phyloP scores from a whole-genome alignment of 2,329 filamentous ascomycete species.

The Aspergillus fumigatiaffinis region DNA sequence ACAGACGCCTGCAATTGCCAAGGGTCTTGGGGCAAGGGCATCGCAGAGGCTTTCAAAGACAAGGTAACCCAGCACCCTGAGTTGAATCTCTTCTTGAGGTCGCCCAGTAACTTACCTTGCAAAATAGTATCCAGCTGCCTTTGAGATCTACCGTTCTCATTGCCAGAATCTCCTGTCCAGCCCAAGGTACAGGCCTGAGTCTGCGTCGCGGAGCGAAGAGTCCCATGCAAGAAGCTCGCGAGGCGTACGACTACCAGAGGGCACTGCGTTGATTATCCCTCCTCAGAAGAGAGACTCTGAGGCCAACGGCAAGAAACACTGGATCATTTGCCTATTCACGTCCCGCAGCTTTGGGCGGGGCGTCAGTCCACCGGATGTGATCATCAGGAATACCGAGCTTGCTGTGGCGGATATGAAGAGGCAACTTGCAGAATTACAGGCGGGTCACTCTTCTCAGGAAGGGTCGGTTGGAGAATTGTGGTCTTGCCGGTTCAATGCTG shows the following conservation, averaged over 20 bases:
- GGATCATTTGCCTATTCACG: conserved; percentile 59
- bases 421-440: conserved; percentile 35
- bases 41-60: conserved; percentile 49
- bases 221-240: conserved; percentile 3
- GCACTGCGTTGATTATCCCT: conserved; percentile 52
- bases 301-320: conserved; percentile 39
- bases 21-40: conserved; percentile 57
- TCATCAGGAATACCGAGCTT: conserved; percentile 47
- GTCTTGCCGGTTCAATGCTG: conserved; percentile 57
- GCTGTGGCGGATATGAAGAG: conserved; percentile 49
- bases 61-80: conserved; percentile 18
- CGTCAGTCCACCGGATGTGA: conserved; percentile 33
- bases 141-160: conserved; percentile 44
- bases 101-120: conserved; percentile 1
- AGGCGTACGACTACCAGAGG: conserved; percentile 30
- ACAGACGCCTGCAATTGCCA: conserved; percentile 57
- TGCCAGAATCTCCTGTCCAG: conserved; percentile 35
- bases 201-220: conserved; percentile 1
- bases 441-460: conserved; percentile 4
- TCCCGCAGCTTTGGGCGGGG: conserved; percentile 47
- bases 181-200: conserved; percentile 8
- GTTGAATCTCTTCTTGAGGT: neutral
- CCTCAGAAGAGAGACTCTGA: conserved; percentile 39
- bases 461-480: conserved; percentile 34
- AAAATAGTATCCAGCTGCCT: conserved; percentile 50